Percentiles rank a stretch among this genome's conserved stretches.
These are phyloP conservation scores for Penicillium aurantiogriseum DNA, from an alignment of 2,329 filamentous ascomycete species.

Conservation along the genomic window DNA sequence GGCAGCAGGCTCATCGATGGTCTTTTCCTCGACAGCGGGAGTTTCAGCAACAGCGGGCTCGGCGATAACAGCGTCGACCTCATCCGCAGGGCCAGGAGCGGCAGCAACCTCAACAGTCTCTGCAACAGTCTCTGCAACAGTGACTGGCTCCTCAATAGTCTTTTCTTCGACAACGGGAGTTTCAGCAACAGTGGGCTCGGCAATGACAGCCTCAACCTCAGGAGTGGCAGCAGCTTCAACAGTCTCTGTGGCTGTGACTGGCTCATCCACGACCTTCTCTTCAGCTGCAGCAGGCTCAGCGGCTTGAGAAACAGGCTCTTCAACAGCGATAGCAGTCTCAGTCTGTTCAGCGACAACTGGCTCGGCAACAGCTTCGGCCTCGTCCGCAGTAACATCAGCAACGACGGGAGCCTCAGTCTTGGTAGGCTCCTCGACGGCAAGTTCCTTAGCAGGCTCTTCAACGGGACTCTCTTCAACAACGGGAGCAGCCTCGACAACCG, in stretches of 20 bases:
- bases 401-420: conserved; percentile 6
- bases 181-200: background rate
- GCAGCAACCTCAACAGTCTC: background rate
- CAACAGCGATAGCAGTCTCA: conserved; percentile 2
- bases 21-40: background rate
- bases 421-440: conserved; percentile 1
- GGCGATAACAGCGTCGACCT: background rate
- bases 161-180: background rate
- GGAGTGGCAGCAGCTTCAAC: conserved; percentile 1
- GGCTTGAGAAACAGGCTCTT: conserved; percentile 7
- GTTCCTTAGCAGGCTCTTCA: conserved; percentile 6
- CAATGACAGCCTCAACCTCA: background rate
- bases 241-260: background rate
- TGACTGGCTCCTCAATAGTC: background rate
- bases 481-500: background rate
- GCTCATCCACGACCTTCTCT: conserved; percentile 5
- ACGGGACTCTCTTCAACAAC: conserved; percentile 4
- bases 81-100: background rate
- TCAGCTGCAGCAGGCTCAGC: background rate
- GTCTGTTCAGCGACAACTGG: conserved; percentile 4
- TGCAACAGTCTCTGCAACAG: background rate
- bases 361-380: conserved; percentile 8
- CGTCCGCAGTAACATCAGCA: conserved; percentile 1
- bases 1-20: background rate
- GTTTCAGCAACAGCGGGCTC: background rate